phyloP scores from a whole-genome alignment of 164 flowering plant species.

The Litsea cubeba region DNA sequence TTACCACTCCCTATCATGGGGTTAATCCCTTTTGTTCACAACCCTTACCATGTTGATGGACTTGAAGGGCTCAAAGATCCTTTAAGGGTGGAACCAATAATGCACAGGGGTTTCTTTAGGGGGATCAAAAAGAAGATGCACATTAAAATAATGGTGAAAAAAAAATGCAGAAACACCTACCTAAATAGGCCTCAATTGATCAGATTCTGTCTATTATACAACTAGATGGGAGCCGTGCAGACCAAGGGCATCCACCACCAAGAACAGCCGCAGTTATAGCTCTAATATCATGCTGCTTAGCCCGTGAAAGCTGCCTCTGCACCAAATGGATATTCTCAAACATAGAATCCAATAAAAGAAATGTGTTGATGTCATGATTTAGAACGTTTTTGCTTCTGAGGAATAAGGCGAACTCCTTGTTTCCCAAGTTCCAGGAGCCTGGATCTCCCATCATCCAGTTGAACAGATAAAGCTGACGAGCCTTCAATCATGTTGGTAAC shows the following conservation, averaged over 20 bases:
- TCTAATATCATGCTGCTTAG: neutral
- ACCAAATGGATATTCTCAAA: slow-evolving; percentile 1
- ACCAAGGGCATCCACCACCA: neutral
- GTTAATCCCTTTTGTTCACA: neutral
- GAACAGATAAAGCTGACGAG: slow-evolving; percentile 50
- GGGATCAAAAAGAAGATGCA: neutral
- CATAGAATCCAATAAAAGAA: neutral
- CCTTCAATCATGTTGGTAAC: slow-evolving; percentile 60
- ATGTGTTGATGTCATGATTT: slow-evolving; percentile 21
- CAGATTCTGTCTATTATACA: neutral
- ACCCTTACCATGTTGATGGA: neutral
- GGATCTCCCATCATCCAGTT: slow-evolving; percentile 71
- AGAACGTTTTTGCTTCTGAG: slow-evolving; percentile 67
- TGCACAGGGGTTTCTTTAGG: neutral
- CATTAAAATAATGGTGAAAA: slow-evolving; percentile 1
- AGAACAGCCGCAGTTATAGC: neutral
- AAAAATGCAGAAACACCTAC: neutral
- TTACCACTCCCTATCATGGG: neutral
- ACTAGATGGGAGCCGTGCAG: neutral
- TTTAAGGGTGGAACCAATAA: neutral
- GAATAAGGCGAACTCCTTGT: slow-evolving; percentile 79
- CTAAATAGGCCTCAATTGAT: neutral
- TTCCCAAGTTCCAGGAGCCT: slow-evolving; percentile 69
- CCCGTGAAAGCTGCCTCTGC: slow-evolving; percentile 11
- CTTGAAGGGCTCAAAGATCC: neutral